Base-by-base conservation (phyloP, 345 rosid genomes). In the Bruguiera sexangula region DNA sequence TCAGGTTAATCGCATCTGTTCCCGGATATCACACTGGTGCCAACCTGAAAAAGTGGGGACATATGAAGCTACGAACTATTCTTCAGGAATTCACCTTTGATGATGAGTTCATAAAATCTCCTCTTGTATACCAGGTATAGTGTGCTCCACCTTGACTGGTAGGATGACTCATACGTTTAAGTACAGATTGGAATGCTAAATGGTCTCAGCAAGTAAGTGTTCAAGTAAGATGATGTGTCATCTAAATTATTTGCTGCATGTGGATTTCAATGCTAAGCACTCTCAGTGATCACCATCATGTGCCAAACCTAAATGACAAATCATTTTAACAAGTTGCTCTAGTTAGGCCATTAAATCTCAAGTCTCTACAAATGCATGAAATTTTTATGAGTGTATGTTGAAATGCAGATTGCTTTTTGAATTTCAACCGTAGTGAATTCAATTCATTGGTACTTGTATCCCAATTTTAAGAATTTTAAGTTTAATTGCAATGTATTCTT, bases 11-110 rank as follows among this genome's bases (percentile, higher is more conserved):
- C 79, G 90, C 88, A 65, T 95, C 97, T 13, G 96, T 92, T 69
- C 99, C 99, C 78, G 99, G 99, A 56, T 92, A 95, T 77, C 99
- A 92, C 73, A 81, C 82, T 37, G 96, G 96, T 69, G 58, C 86
- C 59, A 88, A 80, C 79, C 52, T 95, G 83, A 88, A 78, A 63
- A 95, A 80, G 67, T 92, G 96, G 97, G 99, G 96, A 52, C 99
- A 95, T 83, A 87, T 95, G 97, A 92, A 92, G 79, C 82, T 95
- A 63, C 80, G 76, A 11, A 82, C 69, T 57, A 67, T 87, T 78
- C 97, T 95, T 46, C 87, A 90, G 75, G 97, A 85, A 67, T 86
- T 88, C 75, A 72, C 75, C 55, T 95, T 92, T 67, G 91, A 80
- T 43, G 88, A 82, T 58, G 97, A 89, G 65, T 92, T 95, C 73